Percentiles rank a stretch among this genome's conserved stretches.
phyloP scores from a whole-genome alignment of 2,329 filamentous ascomycete species.

The Aspergillus costaricaensis region DNA sequence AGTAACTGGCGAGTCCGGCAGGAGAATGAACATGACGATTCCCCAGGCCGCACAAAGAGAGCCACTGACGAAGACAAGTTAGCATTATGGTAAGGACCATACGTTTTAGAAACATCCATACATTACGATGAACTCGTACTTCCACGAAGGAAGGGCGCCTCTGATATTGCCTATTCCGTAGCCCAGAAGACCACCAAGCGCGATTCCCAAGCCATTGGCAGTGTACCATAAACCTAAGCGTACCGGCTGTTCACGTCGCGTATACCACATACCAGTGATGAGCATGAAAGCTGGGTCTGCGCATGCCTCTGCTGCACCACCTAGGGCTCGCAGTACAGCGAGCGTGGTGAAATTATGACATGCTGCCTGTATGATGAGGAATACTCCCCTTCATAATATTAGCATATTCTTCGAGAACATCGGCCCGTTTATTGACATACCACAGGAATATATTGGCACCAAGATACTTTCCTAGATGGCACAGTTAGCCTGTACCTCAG shows the following conservation, averaged over 20 bases:
- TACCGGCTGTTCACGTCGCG: conserved; percentile 62
- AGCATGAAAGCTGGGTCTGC: conserved; percentile 64
- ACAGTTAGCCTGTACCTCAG: background rate
- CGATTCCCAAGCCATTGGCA: conserved; percentile 61
- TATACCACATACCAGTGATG: conserved; percentile 68
- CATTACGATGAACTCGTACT: conserved; percentile 70
- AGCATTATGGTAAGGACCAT: background rate
- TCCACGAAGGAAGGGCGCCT: conserved; percentile 61
- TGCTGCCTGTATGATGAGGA: conserved; percentile 56
- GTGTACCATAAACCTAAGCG: conserved; percentile 63
- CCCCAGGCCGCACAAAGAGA: conserved; percentile 62
- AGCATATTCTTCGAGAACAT: background rate
- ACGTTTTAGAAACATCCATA: conserved; percentile 17
- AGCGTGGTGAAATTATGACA: conserved; percentile 58
- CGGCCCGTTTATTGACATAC: conserved; percentile 24
- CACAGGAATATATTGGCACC: conserved; percentile 61
- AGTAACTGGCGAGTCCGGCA: conserved; percentile 61
- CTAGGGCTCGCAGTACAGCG: conserved; percentile 58
- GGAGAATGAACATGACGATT: conserved; percentile 57
- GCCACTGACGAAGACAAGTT: conserved; percentile 29
- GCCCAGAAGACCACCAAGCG: conserved; percentile 58
- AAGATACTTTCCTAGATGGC: conserved; percentile 51
- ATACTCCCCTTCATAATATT: conserved; percentile 41
- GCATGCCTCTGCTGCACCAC: conserved; percentile 60
- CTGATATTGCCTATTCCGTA: conserved; percentile 64